phyloP scores from a whole-genome alignment of 2,329 filamentous ascomycete species.

The Clonostachys rosea region DNA sequence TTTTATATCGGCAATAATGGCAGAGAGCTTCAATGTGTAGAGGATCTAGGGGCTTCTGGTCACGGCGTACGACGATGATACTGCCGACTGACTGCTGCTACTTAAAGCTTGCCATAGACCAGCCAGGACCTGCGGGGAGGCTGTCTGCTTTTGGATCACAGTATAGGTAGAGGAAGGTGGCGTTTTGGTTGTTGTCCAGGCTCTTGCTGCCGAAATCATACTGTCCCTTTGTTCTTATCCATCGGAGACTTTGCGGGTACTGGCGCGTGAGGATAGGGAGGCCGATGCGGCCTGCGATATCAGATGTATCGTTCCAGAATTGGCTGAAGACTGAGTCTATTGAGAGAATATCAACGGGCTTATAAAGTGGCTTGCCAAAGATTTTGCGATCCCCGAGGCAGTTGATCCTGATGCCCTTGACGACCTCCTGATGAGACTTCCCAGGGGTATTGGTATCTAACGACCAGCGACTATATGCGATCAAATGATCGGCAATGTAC shows the following conservation, averaged over 20 bases:
- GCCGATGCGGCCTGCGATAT: neutral
- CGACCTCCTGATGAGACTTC: neutral
- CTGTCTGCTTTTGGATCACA: neutral
- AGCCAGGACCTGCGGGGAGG: neutral
- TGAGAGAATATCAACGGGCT: neutral
- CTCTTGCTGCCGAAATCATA: neutral
- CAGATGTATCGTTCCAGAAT: neutral
- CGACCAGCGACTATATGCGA: neutral
- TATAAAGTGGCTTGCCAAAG: neutral
- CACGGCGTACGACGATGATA: neutral
- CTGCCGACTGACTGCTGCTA: neutral
- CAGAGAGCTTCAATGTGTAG: neutral
- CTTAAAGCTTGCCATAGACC: neutral
- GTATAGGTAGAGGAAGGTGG: neutral
- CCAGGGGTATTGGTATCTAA: neutral
- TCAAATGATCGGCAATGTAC: neutral
- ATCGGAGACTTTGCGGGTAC: neutral
- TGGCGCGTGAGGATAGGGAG: neutral
- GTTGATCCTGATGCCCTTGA: neutral
- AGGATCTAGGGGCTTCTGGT: neutral
- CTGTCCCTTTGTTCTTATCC: neutral
- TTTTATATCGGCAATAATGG: neutral
- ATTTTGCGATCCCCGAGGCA: neutral
- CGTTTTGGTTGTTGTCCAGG: neutral
- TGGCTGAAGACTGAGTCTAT: neutral